phyloP scores from a whole-genome alignment of 1,139 yeast genomes.

The Suhomyces bribrorum region DNA sequence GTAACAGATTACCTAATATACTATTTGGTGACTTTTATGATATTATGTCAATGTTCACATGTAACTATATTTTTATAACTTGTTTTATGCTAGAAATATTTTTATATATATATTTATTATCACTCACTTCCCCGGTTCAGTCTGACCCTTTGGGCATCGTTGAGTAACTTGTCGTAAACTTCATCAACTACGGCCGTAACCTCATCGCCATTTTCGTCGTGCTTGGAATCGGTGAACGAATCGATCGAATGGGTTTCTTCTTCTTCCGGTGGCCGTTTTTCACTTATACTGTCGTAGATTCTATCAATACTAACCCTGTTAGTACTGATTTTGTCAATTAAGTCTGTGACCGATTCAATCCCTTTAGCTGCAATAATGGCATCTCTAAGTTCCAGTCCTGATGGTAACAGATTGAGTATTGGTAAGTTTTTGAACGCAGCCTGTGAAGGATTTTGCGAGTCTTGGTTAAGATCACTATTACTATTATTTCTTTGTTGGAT shows the following conservation, averaged over 20 bases:
- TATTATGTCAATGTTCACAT: too few species aligned
- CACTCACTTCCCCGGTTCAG: constrained; percentile 34
- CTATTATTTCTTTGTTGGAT: constrained; percentile 56
- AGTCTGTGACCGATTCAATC: constrained; percentile 66
- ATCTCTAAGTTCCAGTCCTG: constrained; percentile 75
- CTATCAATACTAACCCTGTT: constrained; percentile 56
- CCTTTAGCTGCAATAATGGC: constrained; percentile 81
- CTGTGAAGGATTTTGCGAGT: constrained; percentile 7
- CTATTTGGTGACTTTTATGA: too few species aligned
- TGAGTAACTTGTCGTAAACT: constrained; percentile 67
- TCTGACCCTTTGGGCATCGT: constrained; percentile 65
- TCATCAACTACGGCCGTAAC: constrained; percentile 56
- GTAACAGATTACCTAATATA: too few species aligned
- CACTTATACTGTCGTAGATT: constrained; percentile 38
- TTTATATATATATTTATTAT: not conserved
- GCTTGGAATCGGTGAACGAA: constrained; percentile 23
- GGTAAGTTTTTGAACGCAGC: constrained; percentile 28
- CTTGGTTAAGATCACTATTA: constrained; percentile 5
- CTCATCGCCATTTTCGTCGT: constrained; percentile 12
- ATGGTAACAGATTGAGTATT: constrained; percentile 52
- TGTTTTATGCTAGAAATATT: too few species aligned
- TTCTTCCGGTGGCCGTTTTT: constrained; percentile 13
- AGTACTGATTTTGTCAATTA: constrained; percentile 64
- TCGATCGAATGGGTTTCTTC: constrained; percentile 28
- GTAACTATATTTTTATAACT: too few species aligned